Evolutionary conservation across 1,284 basidiomycete genomes (phyloP).

Genomic region (Apiotrichum siamense): DNA sequence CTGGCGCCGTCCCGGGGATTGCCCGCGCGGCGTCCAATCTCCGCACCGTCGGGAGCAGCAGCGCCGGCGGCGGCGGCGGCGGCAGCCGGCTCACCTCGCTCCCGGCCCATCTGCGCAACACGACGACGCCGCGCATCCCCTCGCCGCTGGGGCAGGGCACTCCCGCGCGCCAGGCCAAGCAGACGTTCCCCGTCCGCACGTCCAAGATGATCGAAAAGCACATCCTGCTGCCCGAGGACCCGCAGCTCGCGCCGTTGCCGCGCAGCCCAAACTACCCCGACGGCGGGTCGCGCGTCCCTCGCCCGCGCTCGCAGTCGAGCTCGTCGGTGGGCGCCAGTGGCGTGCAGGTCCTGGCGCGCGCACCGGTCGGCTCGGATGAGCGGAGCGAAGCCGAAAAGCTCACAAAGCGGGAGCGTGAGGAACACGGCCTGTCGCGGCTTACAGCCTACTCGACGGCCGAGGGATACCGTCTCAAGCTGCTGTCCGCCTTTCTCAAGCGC

Average conservation of each 20-base stretch:
- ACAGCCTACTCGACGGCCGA: constrained; percentile 85
- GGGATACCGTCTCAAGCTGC: constrained; percentile 68
- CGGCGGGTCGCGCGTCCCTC: constrained; percentile 18
- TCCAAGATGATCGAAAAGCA: constrained; percentile 90
- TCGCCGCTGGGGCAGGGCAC: constrained; percentile 46
- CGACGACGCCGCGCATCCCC: constrained; percentile 41
- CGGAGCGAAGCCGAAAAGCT: constrained; percentile 45
- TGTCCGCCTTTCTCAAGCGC: constrained; percentile 74
- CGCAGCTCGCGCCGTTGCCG: constrained; percentile 75
- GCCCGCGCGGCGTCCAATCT: constrained; percentile 45
- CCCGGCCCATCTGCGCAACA: constrained; percentile 42
- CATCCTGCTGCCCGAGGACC: constrained; percentile 81
- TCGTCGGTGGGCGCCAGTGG: neutral
- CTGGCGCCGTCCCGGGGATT: constrained; percentile 36
- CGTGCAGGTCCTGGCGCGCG: neutral
- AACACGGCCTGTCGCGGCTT: constrained; percentile 67
- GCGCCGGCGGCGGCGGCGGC: too few species aligned
- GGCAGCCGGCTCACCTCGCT: constrained; percentile 27
- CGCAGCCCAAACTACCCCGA: constrained; percentile 23
- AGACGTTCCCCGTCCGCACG: constrained; percentile 58
- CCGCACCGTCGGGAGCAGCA: too few species aligned
- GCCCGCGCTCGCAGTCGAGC: neutral
- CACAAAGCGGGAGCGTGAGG: constrained; percentile 67
- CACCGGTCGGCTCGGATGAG: constrained; percentile 27
- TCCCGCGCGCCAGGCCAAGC: constrained; percentile 35